Base-by-base conservation (phyloP, 2,329 filamentous ascomycete genomes). In the Mycosphaerella arachidis region DNA sequence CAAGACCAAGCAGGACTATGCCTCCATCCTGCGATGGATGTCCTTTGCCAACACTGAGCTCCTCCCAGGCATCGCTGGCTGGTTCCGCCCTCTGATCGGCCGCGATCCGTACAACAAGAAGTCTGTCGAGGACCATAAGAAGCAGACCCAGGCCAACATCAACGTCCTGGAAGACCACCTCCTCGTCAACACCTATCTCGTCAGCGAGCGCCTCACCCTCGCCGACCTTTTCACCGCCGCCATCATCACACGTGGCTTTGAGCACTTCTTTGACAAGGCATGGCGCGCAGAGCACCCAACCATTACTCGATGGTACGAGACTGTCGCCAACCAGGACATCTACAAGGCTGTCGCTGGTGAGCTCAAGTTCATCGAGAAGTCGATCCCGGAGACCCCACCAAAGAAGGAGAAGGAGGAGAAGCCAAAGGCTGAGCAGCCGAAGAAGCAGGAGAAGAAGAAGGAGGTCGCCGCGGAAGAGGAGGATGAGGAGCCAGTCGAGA, bases 1-100 rank as follows among this genome's bases (percentile, higher is more conserved):
- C 76, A 97, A 97, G 89, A 99, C 92, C 82, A 99, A 99, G 89
- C 93, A 99, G 84, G 94, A 99, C 87, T 92, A 97, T 80, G 94
- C 94, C 72, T 92, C 92, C 70, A 99, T 99, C 79, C 84, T 99
- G 76, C 91, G 90, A 81, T 99, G 94, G 94, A 87, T 97, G 88
- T 97, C 93, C 68, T 97, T 88, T 81, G 90, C 89, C 86, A 99
- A 97, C 87, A 77, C 80, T 62, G 93, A 99, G 83, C 77, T 97
- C 73, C 83, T 96, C 69, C 77, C 85, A 66, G 77, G 80, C 67
- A 80, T 97, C 68, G 87, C 83, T 79, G 82, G 78, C 76, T 97
- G 91, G 91, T 94, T 90, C 86, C 84, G 84, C 69, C 94, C 94
- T 70, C 87, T 97, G 69, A 77, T 91, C 70, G 94, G 94, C 75